Base-by-base conservation (phyloP, 495 filamentous ascomycete genomes). In the Xeromyces bisporus region DNA sequence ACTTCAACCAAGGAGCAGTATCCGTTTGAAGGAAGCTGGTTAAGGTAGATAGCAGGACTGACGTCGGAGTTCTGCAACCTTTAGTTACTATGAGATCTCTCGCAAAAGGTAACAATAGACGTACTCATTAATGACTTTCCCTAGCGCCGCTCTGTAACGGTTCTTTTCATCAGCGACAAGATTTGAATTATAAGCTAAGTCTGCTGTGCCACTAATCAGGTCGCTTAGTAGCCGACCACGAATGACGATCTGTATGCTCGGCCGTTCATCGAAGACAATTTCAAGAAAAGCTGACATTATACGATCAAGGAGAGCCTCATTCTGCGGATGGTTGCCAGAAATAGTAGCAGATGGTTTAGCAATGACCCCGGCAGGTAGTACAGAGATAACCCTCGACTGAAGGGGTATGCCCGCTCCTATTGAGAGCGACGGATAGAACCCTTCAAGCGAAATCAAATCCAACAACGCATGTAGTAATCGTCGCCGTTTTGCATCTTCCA, bases 371-470 rank as follows among this genome's bases (percentile, higher is more conserved):
- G 50, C 46, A 3, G 58, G 61, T 15, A 68, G 31, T 3, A 62
- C 60, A 23, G 64, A 67, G 17, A 67, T 63, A 2, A 69, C 57
- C 33, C 67, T 50, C 30, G 66, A 51, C 39, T 71, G 64, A 13
- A 71, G 42, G 6, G 67, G 67, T 28, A 71, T 62, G 0, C 65
- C 66, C 15, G 69, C 64, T 13, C 67, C 65, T 9, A 48, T 38
- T 7, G 66, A 67, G 2, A 71, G 48, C 0, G 57, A 67, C 9
- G 67, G 67, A 33, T 72, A 70, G 18, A 72, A 60, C 7, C 67
- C 67, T 39, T 72, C 67, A 1, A 72, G 37, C 0, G 66, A 64
- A 16, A 70, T 53, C 25, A 72, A 39, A 33, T 72, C 67, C 9
- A 71, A 47, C 10, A 72, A 47, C 5, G 58, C 58, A 49, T 60